Conservation (phyloP, 140 eudicot genomes). For the Flaveria floridana region DNA sequence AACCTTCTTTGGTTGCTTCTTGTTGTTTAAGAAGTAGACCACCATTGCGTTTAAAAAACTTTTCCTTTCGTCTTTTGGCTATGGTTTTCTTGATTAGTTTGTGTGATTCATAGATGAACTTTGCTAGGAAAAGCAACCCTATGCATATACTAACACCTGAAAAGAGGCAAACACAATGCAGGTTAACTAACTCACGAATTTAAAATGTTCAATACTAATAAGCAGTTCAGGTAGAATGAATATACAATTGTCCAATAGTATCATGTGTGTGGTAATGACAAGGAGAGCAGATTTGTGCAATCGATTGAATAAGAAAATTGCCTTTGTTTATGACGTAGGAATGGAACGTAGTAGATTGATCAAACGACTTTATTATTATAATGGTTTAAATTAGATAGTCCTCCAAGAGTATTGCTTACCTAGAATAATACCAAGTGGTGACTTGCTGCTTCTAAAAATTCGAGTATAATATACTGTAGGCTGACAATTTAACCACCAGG, state of each 20-base stretch:
- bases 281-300: too few relatives aligned
- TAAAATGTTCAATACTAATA: too few relatives aligned
- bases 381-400: not conserved
- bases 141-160: conserved; percentile 9
- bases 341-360: too few relatives aligned
- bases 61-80: conserved; percentile 1
- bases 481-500: not conserved
- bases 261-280: too few relatives aligned
- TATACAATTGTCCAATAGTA: too few relatives aligned
- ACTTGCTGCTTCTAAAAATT: conserved; percentile 9
- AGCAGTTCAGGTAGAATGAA: too few relatives aligned
- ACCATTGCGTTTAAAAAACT: conserved; percentile 10
- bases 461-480: not conserved
- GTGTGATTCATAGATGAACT: conserved; percentile 19
- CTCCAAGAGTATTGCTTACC: conserved; percentile 23
- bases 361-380: too few relatives aligned
- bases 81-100: conserved; percentile 18
- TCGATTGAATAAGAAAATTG: too few relatives aligned
- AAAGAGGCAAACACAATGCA: not conserved
- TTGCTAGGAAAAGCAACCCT: conserved; percentile 27
- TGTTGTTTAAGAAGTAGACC: conserved; percentile 21
- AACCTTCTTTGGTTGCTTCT: not conserved
- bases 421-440: conserved; percentile 24
- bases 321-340: too few relatives aligned
- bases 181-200: not conserved